Evolutionary conservation across 257 asterid species (phyloP).

Genomic region (Leonotis leonurus): DNA sequence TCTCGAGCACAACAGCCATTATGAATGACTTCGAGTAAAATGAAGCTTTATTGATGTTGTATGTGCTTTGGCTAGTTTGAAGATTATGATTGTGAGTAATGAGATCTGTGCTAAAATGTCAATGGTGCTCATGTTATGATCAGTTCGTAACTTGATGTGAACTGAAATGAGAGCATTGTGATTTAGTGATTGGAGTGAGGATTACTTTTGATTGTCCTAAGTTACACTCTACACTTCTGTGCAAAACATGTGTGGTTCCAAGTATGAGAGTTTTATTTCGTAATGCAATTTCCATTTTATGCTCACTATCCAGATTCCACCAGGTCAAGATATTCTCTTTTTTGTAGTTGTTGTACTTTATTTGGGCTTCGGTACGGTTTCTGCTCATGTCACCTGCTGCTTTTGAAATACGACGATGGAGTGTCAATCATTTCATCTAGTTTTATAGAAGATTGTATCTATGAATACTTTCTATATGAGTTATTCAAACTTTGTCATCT

Average conservation of each 20-base stretch:
- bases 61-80: background rate
- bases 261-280: background rate
- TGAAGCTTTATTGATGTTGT: background rate
- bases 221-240: background rate
- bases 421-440: background rate
- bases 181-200: background rate
- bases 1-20: no score
- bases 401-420: background rate
- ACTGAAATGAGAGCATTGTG: background rate
- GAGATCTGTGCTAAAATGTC: background rate
- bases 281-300: background rate
- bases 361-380: no score
- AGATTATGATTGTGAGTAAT: background rate
- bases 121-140: background rate
- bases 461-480: background rate
- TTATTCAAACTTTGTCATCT: constrained; percentile 6
- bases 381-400: no score
- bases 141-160: background rate
- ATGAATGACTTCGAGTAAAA: background rate
- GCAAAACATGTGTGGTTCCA: background rate
- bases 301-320: background rate
- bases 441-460: background rate
- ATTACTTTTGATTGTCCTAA: background rate
- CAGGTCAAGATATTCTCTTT: background rate
- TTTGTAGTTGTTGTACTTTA: background rate